Base-by-base conservation (phyloP, 2,329 filamentous ascomycete species). In the Didymella glomerata region DNA sequence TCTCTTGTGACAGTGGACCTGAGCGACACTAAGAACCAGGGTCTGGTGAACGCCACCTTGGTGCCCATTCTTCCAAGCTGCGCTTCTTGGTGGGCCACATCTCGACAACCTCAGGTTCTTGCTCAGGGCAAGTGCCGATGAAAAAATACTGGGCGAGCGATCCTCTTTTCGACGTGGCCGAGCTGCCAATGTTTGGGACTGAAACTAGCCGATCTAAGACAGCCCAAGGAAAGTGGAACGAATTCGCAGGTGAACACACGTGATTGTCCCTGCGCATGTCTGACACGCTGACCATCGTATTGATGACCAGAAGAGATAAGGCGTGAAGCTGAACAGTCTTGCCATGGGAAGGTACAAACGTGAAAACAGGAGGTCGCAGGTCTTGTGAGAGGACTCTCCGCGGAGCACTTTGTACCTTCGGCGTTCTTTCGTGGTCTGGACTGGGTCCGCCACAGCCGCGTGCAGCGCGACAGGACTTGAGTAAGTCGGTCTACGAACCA, bases 371-470 rank as follows among this genome's bases (percentile, higher is more conserved):
- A 46, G 14, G 41, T n/a, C 30, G 24, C 32, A 32, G 18, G 25
- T 27, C 28, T 38, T 28, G 30, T 20, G 18, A 36, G 13, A 50
- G 7, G 14, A 32, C 32, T 11, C 22, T 49, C 55, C 55, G 50
- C 50, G 50, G 56, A 46, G 32, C 40, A 9, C 11, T 34, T 4
- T 30, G 47, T 27, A 46, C 11, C 22, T 11, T 40, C 46, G 56
- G 49, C 20, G 38, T n/a, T 53, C 9, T 46, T 28, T 40, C 28
- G 44, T 25, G 55, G 38, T 54, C 56, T 59, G 46, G 50, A 47
- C 46, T 27, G 13, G 9, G 25, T 13, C 30, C 46, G 42, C 54
- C 50, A 54, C 49, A 32, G 7, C 28, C 27, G 9, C n/a, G 14
- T 45, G 18, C 48, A 32, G 36, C 41, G 44, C 44, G 36, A 25